These are phyloP conservation scores for Endotrypanum monterogeii DNA, from an alignment of 208 protist genomes.

Conservation along the genomic window DNA sequence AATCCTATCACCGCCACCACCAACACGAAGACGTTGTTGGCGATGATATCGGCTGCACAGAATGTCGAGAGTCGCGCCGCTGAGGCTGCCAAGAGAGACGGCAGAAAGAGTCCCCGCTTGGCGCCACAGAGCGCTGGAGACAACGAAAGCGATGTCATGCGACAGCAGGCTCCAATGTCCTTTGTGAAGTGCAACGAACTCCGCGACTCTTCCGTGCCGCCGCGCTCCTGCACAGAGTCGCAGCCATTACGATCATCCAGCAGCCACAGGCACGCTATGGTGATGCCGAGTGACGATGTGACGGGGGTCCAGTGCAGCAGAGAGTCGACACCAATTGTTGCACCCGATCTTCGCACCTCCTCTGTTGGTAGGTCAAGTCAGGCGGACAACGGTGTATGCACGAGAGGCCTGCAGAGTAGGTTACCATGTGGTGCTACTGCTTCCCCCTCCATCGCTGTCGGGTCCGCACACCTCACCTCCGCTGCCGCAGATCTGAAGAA, in stretches of 20 bases:
- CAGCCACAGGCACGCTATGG: conserved; percentile 15
- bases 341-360: neutral
- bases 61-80: conserved; percentile 9
- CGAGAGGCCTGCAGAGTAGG: neutral
- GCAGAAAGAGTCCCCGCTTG: neutral
- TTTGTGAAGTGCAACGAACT: neutral
- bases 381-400: neutral
- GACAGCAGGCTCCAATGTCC: neutral
- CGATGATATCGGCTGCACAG: conserved; percentile 26
- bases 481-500: neutral
- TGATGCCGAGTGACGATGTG: conserved; percentile 12
- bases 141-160: neutral
- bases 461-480: neutral
- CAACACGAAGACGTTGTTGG: conserved; percentile 20
- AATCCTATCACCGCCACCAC: conserved; percentile 19
- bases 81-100: neutral
- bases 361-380: neutral
- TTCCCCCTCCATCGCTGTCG: neutral
- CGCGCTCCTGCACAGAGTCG: conserved; percentile 11
- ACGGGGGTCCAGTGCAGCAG: neutral
- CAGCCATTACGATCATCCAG: conserved; percentile 22
- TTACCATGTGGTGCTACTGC: neutral
- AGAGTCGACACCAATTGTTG: neutral
- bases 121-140: neutral
- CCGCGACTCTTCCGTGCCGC: neutral